phyloP scores from a whole-genome alignment of 352 stramenopile species.

The Phytophthora idaei region DNA sequence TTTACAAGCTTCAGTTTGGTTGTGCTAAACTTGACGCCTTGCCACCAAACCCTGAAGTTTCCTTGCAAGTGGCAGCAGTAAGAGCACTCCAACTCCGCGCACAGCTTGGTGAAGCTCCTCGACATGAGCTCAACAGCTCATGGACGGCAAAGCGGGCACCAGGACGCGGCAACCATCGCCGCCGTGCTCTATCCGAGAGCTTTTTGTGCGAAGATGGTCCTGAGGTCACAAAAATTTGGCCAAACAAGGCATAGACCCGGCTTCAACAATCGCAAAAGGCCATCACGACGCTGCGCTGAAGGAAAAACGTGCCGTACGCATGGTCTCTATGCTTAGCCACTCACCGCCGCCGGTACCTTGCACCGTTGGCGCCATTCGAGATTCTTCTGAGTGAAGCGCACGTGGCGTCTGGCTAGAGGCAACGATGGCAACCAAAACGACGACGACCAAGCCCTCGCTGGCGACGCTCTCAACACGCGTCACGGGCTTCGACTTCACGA shows the following conservation, averaged over 20 bases:
- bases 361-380: slow-evolving; percentile 32
- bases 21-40: neutral
- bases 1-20: neutral
- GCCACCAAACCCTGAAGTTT: neutral
- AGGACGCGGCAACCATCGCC: neutral
- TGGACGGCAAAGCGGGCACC: neutral
- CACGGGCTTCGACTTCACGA: slow-evolving; percentile 46
- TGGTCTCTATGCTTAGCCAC: slow-evolving; percentile 14
- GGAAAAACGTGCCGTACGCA: slow-evolving; percentile 13
- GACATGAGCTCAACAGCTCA: neutral
- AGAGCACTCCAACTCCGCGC: slow-evolving; percentile 1
- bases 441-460: slow-evolving; percentile 19
- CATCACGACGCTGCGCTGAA: slow-evolving; percentile 11
- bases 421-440: slow-evolving; percentile 18
- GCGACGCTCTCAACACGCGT: slow-evolving; percentile 46
- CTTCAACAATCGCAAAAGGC: slow-evolving; percentile 1
- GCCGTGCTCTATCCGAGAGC: slow-evolving; percentile 10
- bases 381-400: slow-evolving; percentile 31
- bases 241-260: slow-evolving; percentile 12
- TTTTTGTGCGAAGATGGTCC: slow-evolving; percentile 33
- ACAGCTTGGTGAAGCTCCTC: slow-evolving; percentile 19
- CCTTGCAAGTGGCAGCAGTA: neutral
- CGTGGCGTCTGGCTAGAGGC: neutral
- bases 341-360: neutral
- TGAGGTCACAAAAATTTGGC: slow-evolving; percentile 22